Conservation (phyloP, 345 rosid species). For the Populus simonii region DNA sequence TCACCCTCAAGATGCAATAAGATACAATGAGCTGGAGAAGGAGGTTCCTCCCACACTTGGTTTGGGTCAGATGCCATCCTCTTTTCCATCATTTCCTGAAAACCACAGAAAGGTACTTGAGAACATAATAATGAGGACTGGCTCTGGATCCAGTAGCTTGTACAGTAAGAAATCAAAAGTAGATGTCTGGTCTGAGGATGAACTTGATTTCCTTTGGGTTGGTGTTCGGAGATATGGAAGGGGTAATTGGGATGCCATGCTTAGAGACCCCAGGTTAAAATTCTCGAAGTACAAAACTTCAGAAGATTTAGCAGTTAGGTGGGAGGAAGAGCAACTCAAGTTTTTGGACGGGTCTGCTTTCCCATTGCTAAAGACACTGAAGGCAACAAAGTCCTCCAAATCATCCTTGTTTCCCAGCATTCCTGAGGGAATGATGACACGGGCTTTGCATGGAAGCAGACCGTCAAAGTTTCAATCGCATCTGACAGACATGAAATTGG, state of each 20-base stretch:
- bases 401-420: conserved; percentile 62
- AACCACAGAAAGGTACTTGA: conserved; percentile 95
- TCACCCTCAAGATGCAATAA: conserved; percentile 59
- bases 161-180: conserved; percentile 65
- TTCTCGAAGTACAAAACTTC: conserved; percentile 66
- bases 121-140: conserved; percentile 88
- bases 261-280: conserved; percentile 81
- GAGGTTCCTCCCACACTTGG: conserved; percentile 64
- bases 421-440: conserved; percentile 90
- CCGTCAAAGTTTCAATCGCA: conserved; percentile 72
- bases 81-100: conserved; percentile 71
- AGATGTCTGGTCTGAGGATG: conserved; percentile 97
- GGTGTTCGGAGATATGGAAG: conserved; percentile 96
- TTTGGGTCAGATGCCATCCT: conserved; percentile 64
- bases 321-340: conserved; percentile 96
- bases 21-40: conserved; percentile 62
- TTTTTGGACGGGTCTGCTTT: conserved; percentile 61
- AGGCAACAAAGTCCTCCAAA: conserved; percentile 49
- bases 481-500: conserved; percentile 93
- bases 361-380: conserved; percentile 47
- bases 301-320: conserved; percentile 73
- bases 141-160: conserved; percentile 58
- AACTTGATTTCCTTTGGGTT: conserved; percentile 97
- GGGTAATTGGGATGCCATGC: conserved; percentile 90
- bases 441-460: conserved; percentile 81